Percentiles rank a stretch among this genome's conserved stretches.
Evolutionary conservation across 345 rosid species (phyloP).

Genomic region (Angophora floribunda): DNA sequence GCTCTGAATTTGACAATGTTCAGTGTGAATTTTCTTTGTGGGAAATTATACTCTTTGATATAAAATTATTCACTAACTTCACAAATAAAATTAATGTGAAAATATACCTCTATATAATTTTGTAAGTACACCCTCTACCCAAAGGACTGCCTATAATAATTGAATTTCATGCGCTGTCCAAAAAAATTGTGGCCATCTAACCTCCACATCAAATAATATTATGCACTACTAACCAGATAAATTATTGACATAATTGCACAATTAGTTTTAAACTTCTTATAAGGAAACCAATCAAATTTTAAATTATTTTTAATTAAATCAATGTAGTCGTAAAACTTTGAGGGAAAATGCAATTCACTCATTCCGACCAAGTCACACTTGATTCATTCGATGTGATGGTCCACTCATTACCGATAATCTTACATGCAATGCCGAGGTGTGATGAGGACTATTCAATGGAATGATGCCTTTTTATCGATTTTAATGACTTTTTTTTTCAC

Average conservation of each 20-base stretch:
- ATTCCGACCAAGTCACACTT: background rate
- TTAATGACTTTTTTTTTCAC: no score
- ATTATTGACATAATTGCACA: background rate
- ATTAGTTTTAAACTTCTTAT: no score
- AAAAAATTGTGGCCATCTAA: background rate
- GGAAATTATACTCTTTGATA: no score
- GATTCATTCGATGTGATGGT: rapidly evolving
- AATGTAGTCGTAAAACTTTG: rapidly evolving
- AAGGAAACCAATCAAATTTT: no score
- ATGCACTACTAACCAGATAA: background rate
- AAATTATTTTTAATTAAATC: no score
- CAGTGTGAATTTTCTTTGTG: no score
- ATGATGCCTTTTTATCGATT: rapidly evolving
- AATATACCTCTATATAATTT: no score
- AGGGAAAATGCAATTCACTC: rapidly evolving
- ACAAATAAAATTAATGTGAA: no score
- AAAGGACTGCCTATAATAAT: no score
- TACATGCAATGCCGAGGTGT: rapidly evolving
- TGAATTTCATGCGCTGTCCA: background rate
- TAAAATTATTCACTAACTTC: no score
- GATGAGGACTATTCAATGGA: no score
- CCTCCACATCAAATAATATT: background rate
- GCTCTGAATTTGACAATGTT: background rate
- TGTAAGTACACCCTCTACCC: no score
- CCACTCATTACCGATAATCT: rapidly evolving